Evolutionary conservation across 2,329 filamentous ascomycete genomes (phyloP), one percentile per base, ranked within the genome.

Genomic region (Salinomyces thailandicus): DNA sequence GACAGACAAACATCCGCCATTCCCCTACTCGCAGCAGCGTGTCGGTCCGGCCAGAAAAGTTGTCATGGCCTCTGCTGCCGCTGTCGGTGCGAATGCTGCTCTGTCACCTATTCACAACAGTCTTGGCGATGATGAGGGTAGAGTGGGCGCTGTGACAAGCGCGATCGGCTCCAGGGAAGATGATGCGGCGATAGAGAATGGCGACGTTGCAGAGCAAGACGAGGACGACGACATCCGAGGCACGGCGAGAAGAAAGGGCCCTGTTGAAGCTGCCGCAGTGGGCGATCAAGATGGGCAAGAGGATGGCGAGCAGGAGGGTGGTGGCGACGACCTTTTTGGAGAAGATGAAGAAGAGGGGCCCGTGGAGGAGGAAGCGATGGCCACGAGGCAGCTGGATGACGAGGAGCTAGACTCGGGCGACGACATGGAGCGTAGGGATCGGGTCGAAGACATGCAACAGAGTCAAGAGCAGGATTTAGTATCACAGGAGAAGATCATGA

Each of bases 381-480:
- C 35, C 44, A 39, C 29, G 33, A 45, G 51, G 18, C 47, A 48
- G 18, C 62, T 79, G 9, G 72, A 78, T 39, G 75, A 81, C 47
- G 73, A 76, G 40, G 76, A 79, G 51, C 60, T 76, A 46, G 72
- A 74, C 47, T 71, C 77, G 34, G 71, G 77, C 40, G 69, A 77
- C 53, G 77, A 77, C 48, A 72, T 75, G 48, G 71, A 69, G 31
- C 66, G 78, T 13, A 71, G 72, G 51, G 81, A 86, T 50, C 73
- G 77, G 45, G 71, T 73, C 15, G 62, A 47, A 44, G 62, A 63
- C 8, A 62, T 65, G 63, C 66, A n/a, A 64, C 68, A 30, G 63
- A 69, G 5, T 61, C 64, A 39, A 16, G 36, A 66, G 11, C 64
- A 67, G 34, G 59, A 58, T 6, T 50, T 46, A n/a, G 58, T 60